phyloP scores from a whole-genome alignment of 1,284 basidiomycete genomes.

The Papiliotrema terrestris region DNA sequence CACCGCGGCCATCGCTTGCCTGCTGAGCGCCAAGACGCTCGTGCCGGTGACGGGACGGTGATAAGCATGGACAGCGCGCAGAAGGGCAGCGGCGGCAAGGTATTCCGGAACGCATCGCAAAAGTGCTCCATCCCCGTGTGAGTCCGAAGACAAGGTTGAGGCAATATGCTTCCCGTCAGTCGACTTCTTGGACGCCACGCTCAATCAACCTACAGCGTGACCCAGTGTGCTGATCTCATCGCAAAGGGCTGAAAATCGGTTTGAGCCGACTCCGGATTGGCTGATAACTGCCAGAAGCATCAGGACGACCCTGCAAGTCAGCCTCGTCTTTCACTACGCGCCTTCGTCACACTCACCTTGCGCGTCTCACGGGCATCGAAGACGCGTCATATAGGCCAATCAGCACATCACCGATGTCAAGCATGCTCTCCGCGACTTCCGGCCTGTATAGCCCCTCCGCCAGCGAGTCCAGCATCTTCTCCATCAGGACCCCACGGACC shows the following conservation, averaged over 20 bases:
- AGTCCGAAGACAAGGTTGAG: not conserved
- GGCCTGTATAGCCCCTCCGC: slow-evolving; percentile 21
- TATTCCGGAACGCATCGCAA: not conserved
- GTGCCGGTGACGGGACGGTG: too few relatives aligned
- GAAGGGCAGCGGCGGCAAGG: too few relatives aligned
- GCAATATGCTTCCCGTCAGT: not conserved
- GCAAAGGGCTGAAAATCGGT: slow-evolving; percentile 21
- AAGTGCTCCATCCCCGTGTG: not conserved
- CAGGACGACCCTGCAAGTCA: slow-evolving; percentile 10
- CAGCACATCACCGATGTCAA: slow-evolving; percentile 23
- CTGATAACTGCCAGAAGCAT: slow-evolving; percentile 15
- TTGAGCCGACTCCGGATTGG: slow-evolving; percentile 14
- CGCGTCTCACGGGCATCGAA: slow-evolving; percentile 28
- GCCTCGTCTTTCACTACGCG: not conserved
- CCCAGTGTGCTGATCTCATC: slow-evolving; percentile 8
- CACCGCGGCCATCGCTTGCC: too few relatives aligned
- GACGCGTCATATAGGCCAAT: slow-evolving; percentile 27
- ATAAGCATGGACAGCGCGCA: too few relatives aligned
- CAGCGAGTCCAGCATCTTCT: slow-evolving; percentile 22
- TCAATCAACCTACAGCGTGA: slow-evolving; percentile 20
- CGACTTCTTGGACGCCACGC: too few relatives aligned
- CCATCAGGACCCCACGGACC: slow-evolving; percentile 18
- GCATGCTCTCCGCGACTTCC: slow-evolving; percentile 21
- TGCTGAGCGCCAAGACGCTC: too few relatives aligned
- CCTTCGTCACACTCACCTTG: slow-evolving; percentile 21